These are phyloP conservation scores for Sporobolomyces pararoseus DNA, from an alignment of 768 basidiomycete genomes.

Conservation along the genomic window DNA sequence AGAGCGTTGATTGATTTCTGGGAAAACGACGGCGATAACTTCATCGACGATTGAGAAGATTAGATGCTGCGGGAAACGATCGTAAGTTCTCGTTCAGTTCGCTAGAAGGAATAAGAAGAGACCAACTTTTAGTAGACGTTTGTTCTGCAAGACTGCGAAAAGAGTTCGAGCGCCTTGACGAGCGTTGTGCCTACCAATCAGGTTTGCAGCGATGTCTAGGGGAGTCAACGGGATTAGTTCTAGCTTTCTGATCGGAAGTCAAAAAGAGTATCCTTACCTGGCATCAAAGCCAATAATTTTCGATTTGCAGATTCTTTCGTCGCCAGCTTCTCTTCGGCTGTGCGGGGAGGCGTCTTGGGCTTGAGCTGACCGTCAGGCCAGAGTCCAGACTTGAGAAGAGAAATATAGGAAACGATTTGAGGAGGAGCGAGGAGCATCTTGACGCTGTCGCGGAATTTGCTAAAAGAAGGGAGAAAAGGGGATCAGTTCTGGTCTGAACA, in stretches of 20 bases:
- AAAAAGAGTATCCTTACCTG: conserved; percentile 57
- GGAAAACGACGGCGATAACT: conserved; percentile 30
- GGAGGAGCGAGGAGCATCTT: conserved; percentile 64
- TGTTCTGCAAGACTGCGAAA: conserved; percentile 89
- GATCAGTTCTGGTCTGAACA: neutral
- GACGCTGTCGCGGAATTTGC: conserved; percentile 80
- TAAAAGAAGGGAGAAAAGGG: conserved; percentile 47
- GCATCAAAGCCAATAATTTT: conserved; percentile 84
- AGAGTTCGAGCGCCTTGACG: conserved; percentile 85
- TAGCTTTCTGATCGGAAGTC: neutral
- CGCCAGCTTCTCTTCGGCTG: conserved; percentile 69
- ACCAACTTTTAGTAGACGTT: conserved; percentile 83
- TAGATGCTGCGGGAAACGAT: conserved; percentile 27
- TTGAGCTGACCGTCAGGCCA: conserved; percentile 83
- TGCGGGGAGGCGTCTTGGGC: conserved; percentile 62
- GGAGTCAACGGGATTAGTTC: no score
- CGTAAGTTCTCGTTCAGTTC: neutral
- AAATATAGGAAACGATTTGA: conserved; percentile 65
- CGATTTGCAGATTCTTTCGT: conserved; percentile 83
- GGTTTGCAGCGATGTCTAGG: conserved; percentile 86
- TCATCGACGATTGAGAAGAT: conserved; percentile 44
- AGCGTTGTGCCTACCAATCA: conserved; percentile 96
- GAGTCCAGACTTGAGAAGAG: conserved; percentile 65
- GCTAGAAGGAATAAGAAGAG: neutral
- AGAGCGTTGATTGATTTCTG: conserved; percentile 14